These are phyloP conservation scores for Croton setiger DNA, from an alignment of 441 rosid genomes.

Conservation along the genomic window DNA sequence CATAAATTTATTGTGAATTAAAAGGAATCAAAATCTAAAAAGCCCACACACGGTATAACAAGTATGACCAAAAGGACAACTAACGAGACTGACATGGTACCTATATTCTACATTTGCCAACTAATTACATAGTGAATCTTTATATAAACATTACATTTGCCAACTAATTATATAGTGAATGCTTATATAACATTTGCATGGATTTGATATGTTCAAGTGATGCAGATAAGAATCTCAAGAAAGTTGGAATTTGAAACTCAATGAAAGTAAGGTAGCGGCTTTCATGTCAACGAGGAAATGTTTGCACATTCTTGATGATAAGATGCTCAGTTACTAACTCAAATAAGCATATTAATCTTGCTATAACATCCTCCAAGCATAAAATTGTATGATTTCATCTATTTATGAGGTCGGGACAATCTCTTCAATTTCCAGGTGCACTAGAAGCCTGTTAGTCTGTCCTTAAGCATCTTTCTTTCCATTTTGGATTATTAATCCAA, in stretches of 20 bases:
- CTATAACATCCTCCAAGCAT: not conserved
- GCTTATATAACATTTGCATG: not conserved
- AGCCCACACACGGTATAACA: not conserved
- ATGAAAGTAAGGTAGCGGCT: no score
- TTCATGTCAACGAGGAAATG: not conserved
- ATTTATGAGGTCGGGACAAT: not conserved
- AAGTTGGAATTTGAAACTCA: not conserved
- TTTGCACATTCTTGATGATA: not conserved
- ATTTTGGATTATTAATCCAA: not conserved
- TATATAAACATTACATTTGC: not conserved
- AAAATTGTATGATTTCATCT: not conserved
- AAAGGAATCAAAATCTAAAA: not conserved
- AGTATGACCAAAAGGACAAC: not conserved
- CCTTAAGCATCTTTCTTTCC: not conserved
- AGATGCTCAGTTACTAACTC: not conserved
- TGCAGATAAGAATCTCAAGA: not conserved
- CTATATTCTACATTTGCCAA: not conserved
- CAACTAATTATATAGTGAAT: not conserved
- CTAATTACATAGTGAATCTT: not conserved
- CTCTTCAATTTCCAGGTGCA: not conserved
- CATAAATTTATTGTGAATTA: not conserved
- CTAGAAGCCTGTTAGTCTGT: not conserved
- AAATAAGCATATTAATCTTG: not conserved
- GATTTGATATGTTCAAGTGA: not conserved
- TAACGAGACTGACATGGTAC: not conserved